Base-by-base conservation (phyloP, 2,329 filamentous ascomycete species). In the Escovopsis weberi region DNA sequence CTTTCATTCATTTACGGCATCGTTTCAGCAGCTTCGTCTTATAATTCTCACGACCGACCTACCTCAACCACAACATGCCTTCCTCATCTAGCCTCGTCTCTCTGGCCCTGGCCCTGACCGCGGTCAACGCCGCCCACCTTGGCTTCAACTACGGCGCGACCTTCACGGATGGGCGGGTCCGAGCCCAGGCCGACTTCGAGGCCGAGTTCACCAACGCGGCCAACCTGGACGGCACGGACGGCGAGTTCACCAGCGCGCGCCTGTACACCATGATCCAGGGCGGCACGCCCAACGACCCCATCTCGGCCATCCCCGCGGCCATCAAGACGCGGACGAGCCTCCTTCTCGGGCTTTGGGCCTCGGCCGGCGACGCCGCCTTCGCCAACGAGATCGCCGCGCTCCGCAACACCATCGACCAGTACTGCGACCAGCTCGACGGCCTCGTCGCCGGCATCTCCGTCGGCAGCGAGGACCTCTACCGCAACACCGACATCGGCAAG, bases 381-480 rank as follows among this genome's bases (percentile, higher is more conserved):
- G 63, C 71, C 58, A 83, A 85, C 57, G 86, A 94, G 65, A 64
- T 94, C 39, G 58, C 68, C 3, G 85, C 86, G 12, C 70, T 94
- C 39, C 74, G 74, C 59, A 63, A 68, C 37, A 83, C 85, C 50
- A 81, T 88, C 50, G 50, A 62, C 39, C 68, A 77, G 55, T 87
- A 86, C 58, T 85, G 84, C 44, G 62, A 65, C 9, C 64, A 70
- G 39, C 78, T 93, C 53, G 71, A 72, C 34, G 66, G 70, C 43
- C 66, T 82, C 15, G 77, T 94, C 37, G 80, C 78, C 44, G 87
- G 85, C 59, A 89, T 94, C 63, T 88, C 85, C 0, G 77, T 94
- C 42, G 87, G 87, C 48, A 83, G 74, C 50, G 87, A 94, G 69
- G 87, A 94, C 59, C 72, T 91, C 37, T 91, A 91, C 71, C 81